Base-by-base conservation (phyloP, 208 protist genomes). In the Leishmania turanica region DNA sequence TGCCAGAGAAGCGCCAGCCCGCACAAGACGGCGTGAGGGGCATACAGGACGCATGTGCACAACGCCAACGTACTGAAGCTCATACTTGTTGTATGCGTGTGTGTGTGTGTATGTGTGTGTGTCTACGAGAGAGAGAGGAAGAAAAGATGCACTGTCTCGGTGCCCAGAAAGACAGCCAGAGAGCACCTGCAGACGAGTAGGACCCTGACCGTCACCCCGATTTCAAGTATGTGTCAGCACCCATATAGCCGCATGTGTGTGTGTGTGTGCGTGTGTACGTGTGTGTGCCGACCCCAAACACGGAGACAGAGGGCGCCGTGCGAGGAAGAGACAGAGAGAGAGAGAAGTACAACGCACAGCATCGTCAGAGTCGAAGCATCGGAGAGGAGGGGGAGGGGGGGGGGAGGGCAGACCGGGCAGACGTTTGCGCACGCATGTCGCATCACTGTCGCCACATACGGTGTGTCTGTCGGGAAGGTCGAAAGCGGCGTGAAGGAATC, bases 31-130 rank as follows among this genome's bases (percentile, higher is more conserved):
- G 62, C 34, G 75, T 87, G 80, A 0, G 80, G 79, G 31, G 58
- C 65, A 64, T 87, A 87, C 34, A 87, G 71, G 60, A 87, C 60
- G 60, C 77, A 64, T 4, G 78, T 79, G 78, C 78, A 77, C 37
- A 80, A 54, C 53, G 73, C 51, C 31, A 85, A 54, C 24, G 58
- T 58, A 37, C 37, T 64, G 27, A 68, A 75, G 31, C 21, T 7
- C 82, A 85, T 85, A 9, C 0, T 24, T 1, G 1, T 11, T 27
- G 53, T 6, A 3, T 27, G 51, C 0, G 17, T 6, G 4, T 6
- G 51, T 54, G 51, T 54, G 51, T 27, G 53, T 8, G 21, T 27
- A 15, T 19, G 17, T 54, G 1, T 13, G 54, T 8, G 21, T 27
- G 51, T 5, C 0, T 54, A 6, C 51, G 47, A 75, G 47, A 34